Evolutionary conservation across 305 asterid genomes (phyloP), one percentile per base, ranked within the genome.

Genomic region (Plantago coronopus): DNA sequence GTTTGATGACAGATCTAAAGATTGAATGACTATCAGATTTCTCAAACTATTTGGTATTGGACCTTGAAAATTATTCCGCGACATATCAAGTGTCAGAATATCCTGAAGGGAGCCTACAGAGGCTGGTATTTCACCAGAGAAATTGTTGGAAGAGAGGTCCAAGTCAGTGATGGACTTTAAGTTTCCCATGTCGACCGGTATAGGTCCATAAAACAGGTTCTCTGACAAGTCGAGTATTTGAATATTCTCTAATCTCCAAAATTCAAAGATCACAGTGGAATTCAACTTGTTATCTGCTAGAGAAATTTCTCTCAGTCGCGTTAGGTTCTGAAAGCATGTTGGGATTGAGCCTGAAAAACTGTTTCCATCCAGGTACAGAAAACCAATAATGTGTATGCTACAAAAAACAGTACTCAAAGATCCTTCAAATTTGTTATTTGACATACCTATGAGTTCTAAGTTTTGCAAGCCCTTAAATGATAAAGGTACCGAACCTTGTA

Each of bases 281-380:
- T 29, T 40, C 40, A 75, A 64, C 16, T 57, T 65, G 65, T 71
- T 75, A 17, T 57, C 60, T 60, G 74, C 77, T 40, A 75, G 10
- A 49, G 74, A 64, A 40, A 64, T 0, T 31, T 58, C 69, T 49
- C 31, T 48, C 54, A 74, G 56, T 15, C 48, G 60, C 38, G 76
- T 66, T 14, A 70, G 67, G 59, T 74, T 74, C 7, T 31, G 56
- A 46, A 70, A 23, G 25, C 62, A 74, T 16, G 14, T 3, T 2
- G 79, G 76, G 53, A 70, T 62, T 13, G 66, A 38, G 63, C 79
- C 79, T 51, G 77, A 71, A 27, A 75, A 64, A 2, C 20, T 60
- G 69, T 75, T 75, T 31, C 71, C 77, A 44, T 69, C 74, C 47
- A 75, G 59, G 56, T 46, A 57, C 37, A 75, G 64, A 37, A 51